Conservation (phyloP, 1,284 basidiomycete species). For the Pseudozyma sp. region DNA sequence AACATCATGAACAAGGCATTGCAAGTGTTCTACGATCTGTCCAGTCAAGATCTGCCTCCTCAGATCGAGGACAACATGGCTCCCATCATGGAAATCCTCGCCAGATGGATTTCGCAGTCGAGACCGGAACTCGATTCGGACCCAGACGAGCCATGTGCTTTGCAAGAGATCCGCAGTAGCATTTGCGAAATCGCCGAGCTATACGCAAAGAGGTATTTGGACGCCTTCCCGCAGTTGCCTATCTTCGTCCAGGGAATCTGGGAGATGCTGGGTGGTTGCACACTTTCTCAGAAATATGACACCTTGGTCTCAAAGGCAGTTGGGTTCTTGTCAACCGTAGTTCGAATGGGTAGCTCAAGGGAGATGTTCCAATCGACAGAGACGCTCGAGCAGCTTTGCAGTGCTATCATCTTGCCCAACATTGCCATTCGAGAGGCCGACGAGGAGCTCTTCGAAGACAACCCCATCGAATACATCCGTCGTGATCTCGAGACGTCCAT, state of each 20-base stretch:
- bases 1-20: constrained; percentile 75
- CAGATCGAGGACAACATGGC: constrained; percentile 88
- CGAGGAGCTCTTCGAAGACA: constrained; percentile 96
- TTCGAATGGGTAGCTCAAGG: constrained; percentile 75
- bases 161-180: constrained; percentile 86
- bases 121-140: constrained; percentile 58
- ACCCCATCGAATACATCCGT: constrained; percentile 94
- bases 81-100: constrained; percentile 64
- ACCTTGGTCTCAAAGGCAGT: constrained; percentile 91
- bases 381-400: constrained; percentile 84
- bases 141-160: constrained; percentile 85
- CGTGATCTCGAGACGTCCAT: constrained; percentile 79
- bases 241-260: constrained; percentile 91
- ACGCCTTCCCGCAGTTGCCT: constrained; percentile 83
- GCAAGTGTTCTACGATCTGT: constrained; percentile 93
- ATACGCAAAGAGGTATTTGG: constrained; percentile 90
- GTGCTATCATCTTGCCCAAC: constrained; percentile 93
- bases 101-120: constrained; percentile 60
- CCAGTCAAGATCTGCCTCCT: constrained; percentile 93
- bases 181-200: constrained; percentile 94
- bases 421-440: constrained; percentile 89
- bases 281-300: constrained; percentile 81
- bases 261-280: constrained; percentile 83
- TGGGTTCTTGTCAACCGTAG: constrained; percentile 90
- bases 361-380: constrained; percentile 74